These are phyloP conservation scores for Populus alba DNA, from an alignment of 345 rosid genomes.

Conservation along the genomic window DNA sequence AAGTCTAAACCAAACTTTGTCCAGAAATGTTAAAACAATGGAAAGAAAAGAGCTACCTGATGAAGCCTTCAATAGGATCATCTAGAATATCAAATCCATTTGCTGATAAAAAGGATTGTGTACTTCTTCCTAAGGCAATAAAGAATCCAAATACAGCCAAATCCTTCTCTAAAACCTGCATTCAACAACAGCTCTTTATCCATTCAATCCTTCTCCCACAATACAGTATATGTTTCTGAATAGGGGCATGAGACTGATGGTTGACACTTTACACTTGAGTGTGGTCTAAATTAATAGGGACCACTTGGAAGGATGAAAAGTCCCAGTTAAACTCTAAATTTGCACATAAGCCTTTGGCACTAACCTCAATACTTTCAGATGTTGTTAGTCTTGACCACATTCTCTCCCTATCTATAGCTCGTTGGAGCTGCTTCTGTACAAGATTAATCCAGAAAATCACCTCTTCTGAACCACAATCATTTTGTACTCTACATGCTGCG, in stretches of 20 bases:
- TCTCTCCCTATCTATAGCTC: constrained; percentile 87
- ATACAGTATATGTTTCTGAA: constrained; percentile 1
- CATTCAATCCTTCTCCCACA: background rate
- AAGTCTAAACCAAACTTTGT: constrained; percentile 8
- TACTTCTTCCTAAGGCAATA: constrained; percentile 87
- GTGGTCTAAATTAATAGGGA: background rate
- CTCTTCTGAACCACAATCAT: constrained; percentile 67
- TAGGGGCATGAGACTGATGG: background rate
- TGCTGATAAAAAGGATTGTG: constrained; percentile 60
- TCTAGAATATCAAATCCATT: constrained; percentile 67
- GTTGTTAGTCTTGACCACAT: constrained; percentile 95
- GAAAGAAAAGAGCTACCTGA: constrained; percentile 53
- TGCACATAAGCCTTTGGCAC: constrained; percentile 10
- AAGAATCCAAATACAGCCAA: constrained; percentile 98
- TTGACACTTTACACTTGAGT: background rate
- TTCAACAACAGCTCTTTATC: constrained; percentile 10
- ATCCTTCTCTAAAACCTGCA: constrained; percentile 92
- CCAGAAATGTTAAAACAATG: constrained; percentile 8
- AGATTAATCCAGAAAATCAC: constrained; percentile 94
- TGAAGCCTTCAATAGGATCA: constrained; percentile 64
- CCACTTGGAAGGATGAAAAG: background rate
- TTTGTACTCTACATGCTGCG: constrained; percentile 65
- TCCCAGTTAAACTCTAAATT: background rate
- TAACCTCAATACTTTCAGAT: constrained; percentile 94
- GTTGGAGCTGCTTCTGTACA: constrained; percentile 76